These are phyloP conservation scores for Pichia sp. DNA, from an alignment of 1,139 yeast species.

Conservation along the genomic window DNA sequence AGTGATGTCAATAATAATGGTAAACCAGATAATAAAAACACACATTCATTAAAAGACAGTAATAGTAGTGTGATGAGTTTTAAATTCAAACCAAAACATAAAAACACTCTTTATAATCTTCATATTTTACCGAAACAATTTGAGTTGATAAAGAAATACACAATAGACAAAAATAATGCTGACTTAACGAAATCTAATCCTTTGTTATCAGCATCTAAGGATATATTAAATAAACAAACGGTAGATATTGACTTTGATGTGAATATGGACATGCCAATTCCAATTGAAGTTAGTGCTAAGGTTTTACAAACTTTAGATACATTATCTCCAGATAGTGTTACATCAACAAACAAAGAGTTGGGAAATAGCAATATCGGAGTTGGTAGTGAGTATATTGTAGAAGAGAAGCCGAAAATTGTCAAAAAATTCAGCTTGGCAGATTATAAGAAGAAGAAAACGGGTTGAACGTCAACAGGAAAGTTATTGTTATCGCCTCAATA, in stretches of 20 bases:
- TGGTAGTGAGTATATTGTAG: constrained; percentile 1
- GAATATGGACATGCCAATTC: constrained; percentile 11
- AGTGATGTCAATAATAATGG: not conserved
- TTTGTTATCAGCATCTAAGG: too few species aligned
- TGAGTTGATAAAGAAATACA: constrained; percentile 10
- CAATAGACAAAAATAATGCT: not conserved
- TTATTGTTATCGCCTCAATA: too few species aligned
- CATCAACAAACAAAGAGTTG: not conserved
- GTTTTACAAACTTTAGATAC: constrained; percentile 6
- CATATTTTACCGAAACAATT: constrained; percentile 13
- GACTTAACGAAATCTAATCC: too few species aligned
- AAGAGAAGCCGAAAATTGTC: constrained; percentile 26
- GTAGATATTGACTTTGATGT: not conserved
- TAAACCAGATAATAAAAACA: not conserved
- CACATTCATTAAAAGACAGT: not conserved
- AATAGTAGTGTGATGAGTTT: not conserved
- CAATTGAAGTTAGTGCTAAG: constrained; percentile 11
- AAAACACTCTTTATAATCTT: constrained; percentile 9
- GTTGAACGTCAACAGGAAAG: constrained; percentile 8
- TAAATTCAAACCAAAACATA: constrained; percentile 10
- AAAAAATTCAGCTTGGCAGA: constrained; percentile 33
- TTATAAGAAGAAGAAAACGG: constrained; percentile 30
- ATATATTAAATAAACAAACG: too few species aligned
- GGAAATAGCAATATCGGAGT: not conserved
- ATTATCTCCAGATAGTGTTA: not conserved